phyloP scores from a whole-genome alignment of 2,329 filamentous ascomycete genomes.

The Alternaria sp. region DNA sequence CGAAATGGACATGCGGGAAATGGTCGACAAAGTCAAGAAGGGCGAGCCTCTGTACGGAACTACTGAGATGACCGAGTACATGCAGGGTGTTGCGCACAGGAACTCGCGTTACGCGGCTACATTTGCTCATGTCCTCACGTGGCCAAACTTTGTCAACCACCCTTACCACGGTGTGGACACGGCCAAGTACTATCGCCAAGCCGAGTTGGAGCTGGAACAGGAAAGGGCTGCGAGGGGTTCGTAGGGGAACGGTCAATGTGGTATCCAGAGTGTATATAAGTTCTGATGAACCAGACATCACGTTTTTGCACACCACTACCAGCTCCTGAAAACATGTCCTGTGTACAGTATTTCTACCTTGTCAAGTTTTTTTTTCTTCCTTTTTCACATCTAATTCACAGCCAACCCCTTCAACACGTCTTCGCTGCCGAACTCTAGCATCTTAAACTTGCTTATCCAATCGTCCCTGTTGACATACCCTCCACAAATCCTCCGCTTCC shows the following conservation, averaged over 20 bases:
- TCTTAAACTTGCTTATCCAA: conserved; percentile 39
- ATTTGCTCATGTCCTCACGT: conserved; percentile 85
- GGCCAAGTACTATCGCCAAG: conserved; percentile 96
- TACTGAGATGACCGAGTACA: conserved; percentile 79
- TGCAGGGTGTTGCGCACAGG: conserved; percentile 90
- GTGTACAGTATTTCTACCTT: background rate
- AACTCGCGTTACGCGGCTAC: conserved; percentile 92
- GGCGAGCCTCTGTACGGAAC: conserved; percentile 90
- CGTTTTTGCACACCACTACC: conserved; percentile 38
- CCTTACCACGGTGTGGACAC: conserved; percentile 88
- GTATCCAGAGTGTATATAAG: conserved; percentile 38
- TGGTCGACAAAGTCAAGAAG: conserved; percentile 94
- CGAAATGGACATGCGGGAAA: conserved; percentile 97
- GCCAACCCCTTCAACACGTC: conserved; percentile 26
- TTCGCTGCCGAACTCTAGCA: conserved; percentile 19
- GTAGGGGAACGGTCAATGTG: conserved; percentile 19
- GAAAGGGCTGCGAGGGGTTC: conserved; percentile 57
- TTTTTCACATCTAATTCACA: conserved; percentile 23
- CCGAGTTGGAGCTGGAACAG: conserved; percentile 89
- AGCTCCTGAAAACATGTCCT: background rate
- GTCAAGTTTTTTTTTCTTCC: background rate
- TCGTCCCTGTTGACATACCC: conserved; percentile 65
- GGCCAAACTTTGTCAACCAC: conserved; percentile 99
- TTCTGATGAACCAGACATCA: conserved; percentile 23
- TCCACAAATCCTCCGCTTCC: conserved; percentile 86